Evolutionary conservation across 2,329 filamentous ascomycete species (phyloP).

Genomic region (Madurella fahalii): DNA sequence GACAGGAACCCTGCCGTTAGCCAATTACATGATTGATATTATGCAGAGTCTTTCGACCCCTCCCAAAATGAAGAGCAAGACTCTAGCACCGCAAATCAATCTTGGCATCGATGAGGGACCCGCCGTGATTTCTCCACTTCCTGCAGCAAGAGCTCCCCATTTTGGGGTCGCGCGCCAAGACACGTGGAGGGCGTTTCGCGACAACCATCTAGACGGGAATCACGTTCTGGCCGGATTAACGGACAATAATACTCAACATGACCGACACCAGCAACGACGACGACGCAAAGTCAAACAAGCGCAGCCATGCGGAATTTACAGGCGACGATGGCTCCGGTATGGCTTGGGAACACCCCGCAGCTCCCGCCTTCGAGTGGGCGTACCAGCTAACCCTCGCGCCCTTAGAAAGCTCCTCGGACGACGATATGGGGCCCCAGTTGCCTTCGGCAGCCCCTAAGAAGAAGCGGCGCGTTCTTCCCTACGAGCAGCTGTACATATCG

Average conservation of each 20-base stretch:
- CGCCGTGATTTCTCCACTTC: no score
- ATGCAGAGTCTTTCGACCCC: no score
- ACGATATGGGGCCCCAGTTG: slow-evolving; percentile 90
- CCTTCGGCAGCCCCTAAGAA: slow-evolving; percentile 80
- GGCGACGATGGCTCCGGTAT: slow-evolving; percentile 43
- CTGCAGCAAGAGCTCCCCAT: no score
- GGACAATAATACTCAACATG: slow-evolving; percentile 27
- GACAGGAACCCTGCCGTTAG: no score
- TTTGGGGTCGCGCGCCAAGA: no score
- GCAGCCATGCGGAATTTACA: slow-evolving; percentile 54
- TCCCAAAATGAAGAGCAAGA: no score
- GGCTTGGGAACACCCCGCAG: background rate
- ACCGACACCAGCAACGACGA: slow-evolving; percentile 27
- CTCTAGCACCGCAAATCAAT: no score
- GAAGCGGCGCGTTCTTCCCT: slow-evolving; percentile 84
- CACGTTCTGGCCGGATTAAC: background rate
- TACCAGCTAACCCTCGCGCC: slow-evolving; percentile 7
- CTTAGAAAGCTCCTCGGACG: slow-evolving; percentile 69
- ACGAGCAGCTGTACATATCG: slow-evolving; percentile 92
- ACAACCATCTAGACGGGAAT: no score
- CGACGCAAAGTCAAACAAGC: slow-evolving; percentile 44
- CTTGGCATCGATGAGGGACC: no score
- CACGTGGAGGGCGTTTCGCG: no score
- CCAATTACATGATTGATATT: no score
- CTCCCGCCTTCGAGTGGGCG: background rate